Conservation (phyloP, 257 asterid genomes). For the Lantana camara region DNA sequence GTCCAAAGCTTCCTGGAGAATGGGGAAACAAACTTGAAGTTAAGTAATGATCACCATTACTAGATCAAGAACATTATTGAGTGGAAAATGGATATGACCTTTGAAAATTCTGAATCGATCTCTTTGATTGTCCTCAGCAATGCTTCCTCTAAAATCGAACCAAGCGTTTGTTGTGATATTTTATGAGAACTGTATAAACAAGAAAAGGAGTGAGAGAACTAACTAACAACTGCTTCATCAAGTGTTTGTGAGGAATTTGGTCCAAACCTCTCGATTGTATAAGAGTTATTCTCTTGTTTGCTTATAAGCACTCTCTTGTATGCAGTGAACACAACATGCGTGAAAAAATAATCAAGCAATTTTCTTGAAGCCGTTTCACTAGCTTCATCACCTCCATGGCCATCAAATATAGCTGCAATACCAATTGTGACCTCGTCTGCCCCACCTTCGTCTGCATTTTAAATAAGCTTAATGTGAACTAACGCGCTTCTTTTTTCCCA, state of each 20-base stretch:
- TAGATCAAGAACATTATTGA: conserved; percentile 7
- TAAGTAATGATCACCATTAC: conserved; percentile 15
- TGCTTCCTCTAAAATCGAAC: conserved; percentile 54
- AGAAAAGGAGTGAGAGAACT: conserved; percentile 18
- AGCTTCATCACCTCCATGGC: conserved; percentile 81
- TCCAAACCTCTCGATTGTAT: conserved; percentile 32
- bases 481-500: background rate
- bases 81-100: conserved; percentile 38
- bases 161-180: conserved; percentile 25
- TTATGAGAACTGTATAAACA: conserved; percentile 36
- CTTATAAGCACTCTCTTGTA: conserved; percentile 38
- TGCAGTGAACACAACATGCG: conserved; percentile 47
- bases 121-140: conserved; percentile 61
- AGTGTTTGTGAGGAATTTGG: background rate
- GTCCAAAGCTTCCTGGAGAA: conserved; percentile 63
- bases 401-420: conserved; percentile 78
- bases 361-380: conserved; percentile 70
- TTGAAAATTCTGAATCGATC: conserved; percentile 64
- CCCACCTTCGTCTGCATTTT: conserved; percentile 43
- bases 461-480: conserved; percentile 10
- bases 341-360: conserved; percentile 48
- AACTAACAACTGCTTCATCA: background rate
- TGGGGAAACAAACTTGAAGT: conserved; percentile 21
- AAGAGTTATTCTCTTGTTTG: conserved; percentile 30
- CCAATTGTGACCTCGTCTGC: conserved; percentile 41